Base-by-base conservation (phyloP, 257 asterid genomes). In the Ajuga chamaepitys region DNA sequence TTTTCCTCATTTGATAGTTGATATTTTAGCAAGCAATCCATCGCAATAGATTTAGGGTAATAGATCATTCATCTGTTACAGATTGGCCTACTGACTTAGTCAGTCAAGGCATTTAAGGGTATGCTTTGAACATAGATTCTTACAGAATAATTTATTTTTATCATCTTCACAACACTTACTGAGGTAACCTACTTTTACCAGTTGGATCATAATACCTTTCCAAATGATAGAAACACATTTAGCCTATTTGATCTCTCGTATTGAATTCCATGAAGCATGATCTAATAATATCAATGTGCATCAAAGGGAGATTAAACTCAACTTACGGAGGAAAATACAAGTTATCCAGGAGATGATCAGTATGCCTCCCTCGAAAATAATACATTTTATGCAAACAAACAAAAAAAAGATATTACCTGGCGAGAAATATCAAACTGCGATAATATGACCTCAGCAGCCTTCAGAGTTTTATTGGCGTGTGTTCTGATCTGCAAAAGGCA, bases 391-490 rank as follows among this genome's bases (percentile, higher is more conserved):
- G 21, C 51, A 74, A 66, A 10, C n/a, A 54, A 12, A 12, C 47
- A 57, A 52, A 68, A 62, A 9, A 41, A 5, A 41, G 26, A 66
- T 50, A 73, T 70, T 77, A 94, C 99, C 88, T 88, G 96, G 72
- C 90, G 96, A 66, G 97, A 84, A 73, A 83, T 80, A 81, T 90
- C 99, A 74, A 90, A 90, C 64, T 90, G 95, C 24, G 95, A 71
- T 80, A 94, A 77, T 77, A 94, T 88, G 80, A 86, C 89, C 67
- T 90, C 97, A 18, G 97, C 96, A 24, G 99, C 91, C 89, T 90
- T 94, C 81, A 94, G 70, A 66, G 99, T 88, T 81, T 62, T 88
- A 82, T 94, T 84, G 52, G 99, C 95, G 80, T 94, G 96, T 22
- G 99, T 94, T 76, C 95, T 86, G 67, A 94, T 81, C 99, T 94